Conservation (phyloP, 371 early-diverging fungal genomes). For the Zopfochytrium polystomum region DNA sequence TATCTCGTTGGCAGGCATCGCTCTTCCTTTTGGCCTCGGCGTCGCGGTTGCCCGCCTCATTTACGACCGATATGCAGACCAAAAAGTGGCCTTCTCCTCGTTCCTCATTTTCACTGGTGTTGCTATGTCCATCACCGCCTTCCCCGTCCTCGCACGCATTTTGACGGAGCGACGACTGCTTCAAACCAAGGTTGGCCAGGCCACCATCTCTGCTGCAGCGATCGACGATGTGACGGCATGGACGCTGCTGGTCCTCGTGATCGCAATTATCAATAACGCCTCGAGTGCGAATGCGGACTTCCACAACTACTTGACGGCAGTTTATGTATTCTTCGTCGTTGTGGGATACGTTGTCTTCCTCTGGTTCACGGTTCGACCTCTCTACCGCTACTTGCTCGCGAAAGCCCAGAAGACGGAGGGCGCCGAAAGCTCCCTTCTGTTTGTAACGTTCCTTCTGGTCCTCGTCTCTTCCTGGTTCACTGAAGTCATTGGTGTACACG, state of each 20-base stretch:
- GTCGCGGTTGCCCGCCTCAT: constrained; percentile 58
- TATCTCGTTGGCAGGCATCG: constrained; percentile 42
- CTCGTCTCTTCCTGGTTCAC: constrained; percentile 73
- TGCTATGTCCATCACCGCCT: constrained; percentile 81
- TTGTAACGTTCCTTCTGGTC: constrained; percentile 33
- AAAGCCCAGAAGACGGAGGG: constrained; percentile 16
- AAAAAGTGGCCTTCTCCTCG: constrained; percentile 31
- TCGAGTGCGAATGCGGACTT: background rate
- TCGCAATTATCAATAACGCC: constrained; percentile 47
- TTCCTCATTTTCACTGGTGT: constrained; percentile 69
- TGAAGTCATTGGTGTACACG: constrained; percentile 81
- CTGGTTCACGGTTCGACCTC: constrained; percentile 35
- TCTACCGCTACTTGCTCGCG: constrained; percentile 26
- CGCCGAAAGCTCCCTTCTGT: constrained; percentile 58
- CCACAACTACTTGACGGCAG: constrained; percentile 25
- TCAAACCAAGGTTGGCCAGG: constrained; percentile 67
- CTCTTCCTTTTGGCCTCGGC: constrained; percentile 69
- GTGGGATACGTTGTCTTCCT: constrained; percentile 36
- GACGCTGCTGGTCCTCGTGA: constrained; percentile 47
- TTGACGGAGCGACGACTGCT: constrained; percentile 81
- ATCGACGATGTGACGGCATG: constrained; percentile 87
- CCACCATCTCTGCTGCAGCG: constrained; percentile 82
- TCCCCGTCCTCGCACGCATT: constrained; percentile 79
- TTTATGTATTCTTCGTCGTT: constrained; percentile 41
- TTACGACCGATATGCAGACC: constrained; percentile 35